These are phyloP conservation scores for Gryganskiella cystojenkinii DNA, from an alignment of 192 early-diverging fungal species.

Conservation along the genomic window DNA sequence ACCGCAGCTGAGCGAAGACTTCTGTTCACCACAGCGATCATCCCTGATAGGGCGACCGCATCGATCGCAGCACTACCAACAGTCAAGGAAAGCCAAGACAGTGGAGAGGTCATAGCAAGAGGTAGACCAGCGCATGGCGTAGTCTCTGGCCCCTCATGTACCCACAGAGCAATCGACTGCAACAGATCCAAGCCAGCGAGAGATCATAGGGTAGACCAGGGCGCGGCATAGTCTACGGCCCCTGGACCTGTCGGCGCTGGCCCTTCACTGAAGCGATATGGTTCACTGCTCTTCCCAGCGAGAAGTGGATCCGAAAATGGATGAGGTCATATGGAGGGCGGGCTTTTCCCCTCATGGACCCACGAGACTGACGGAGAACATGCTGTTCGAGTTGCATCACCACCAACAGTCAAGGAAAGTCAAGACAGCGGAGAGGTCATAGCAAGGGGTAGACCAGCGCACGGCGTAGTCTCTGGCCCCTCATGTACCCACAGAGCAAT, in stretches of 20 bases:
- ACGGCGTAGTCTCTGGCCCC: not conserved
- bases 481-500: conserved; percentile 8
- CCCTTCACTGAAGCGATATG: conserved; percentile 14
- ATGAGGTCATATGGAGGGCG: conserved; percentile 23
- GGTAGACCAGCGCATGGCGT: conserved; percentile 20
- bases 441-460: conserved; percentile 8
- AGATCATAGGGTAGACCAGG: too few species aligned
- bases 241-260: too few species aligned
- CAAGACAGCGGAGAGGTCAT: conserved; percentile 26
- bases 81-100: not conserved
- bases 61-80: conserved; percentile 7
- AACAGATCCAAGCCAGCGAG: conserved; percentile 6
- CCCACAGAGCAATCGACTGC: conserved; percentile 6
- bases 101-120: conserved; percentile 11
- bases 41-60: not conserved
- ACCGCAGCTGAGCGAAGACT: conserved; percentile 20
- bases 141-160: conserved; percentile 21
- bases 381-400: conserved; percentile 16
- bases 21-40: conserved; percentile 2
- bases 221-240: too few species aligned
- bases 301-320: conserved; percentile 27
- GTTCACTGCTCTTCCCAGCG: conserved; percentile 20
- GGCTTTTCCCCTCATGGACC: conserved; percentile 19
- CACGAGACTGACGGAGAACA: conserved; percentile 37
- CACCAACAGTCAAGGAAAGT: conserved; percentile 3